These are phyloP conservation scores for Fusarium algeriense DNA, from an alignment of 2,329 filamentous ascomycete genomes.

Conservation along the genomic window DNA sequence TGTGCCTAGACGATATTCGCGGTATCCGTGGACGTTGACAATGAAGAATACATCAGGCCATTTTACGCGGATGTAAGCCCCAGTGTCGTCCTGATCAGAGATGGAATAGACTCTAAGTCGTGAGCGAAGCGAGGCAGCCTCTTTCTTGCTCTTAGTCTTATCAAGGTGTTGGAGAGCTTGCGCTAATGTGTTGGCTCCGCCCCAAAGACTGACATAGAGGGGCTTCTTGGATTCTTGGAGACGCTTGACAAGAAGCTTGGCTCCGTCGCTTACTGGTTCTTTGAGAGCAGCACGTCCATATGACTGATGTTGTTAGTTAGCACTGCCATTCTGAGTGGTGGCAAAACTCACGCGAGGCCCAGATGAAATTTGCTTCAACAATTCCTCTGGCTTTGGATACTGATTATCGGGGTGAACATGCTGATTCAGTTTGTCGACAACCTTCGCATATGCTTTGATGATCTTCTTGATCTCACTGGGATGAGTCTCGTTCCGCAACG, in stretches of 20 bases:
- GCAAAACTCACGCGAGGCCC: not conserved
- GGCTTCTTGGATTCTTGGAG: constrained; percentile 6
- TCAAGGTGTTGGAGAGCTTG: constrained; percentile 9
- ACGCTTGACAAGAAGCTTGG: not conserved
- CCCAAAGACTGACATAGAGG: constrained; percentile 6
- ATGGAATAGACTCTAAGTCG: constrained; percentile 15
- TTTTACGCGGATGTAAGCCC: constrained; percentile 3
- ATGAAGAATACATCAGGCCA: constrained; percentile 22
- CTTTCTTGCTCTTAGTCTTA: not conserved
- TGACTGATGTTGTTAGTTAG: not conserved
- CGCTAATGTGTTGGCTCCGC: constrained; percentile 8
- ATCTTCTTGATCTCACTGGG: constrained; percentile 12
- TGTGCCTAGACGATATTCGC: not conserved
- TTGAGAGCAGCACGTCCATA: constrained; percentile 13
- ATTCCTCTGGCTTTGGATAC: not conserved
- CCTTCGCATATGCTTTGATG: not conserved
- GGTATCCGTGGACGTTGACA: constrained; percentile 2
- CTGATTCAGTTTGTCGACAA: constrained; percentile 18
- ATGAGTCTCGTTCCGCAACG: constrained; percentile 7
- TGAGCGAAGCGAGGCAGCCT: constrained; percentile 2
- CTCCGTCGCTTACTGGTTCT: constrained; percentile 1
- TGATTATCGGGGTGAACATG: constrained; percentile 13
- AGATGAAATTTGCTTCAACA: not conserved
- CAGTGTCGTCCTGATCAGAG: constrained; percentile 18
- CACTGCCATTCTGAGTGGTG: accelerated